Evolutionary conservation across 768 basidiomycete genomes (phyloP), one percentile per base, ranked within the genome.

Genomic region (Pluteus cervinus): DNA sequence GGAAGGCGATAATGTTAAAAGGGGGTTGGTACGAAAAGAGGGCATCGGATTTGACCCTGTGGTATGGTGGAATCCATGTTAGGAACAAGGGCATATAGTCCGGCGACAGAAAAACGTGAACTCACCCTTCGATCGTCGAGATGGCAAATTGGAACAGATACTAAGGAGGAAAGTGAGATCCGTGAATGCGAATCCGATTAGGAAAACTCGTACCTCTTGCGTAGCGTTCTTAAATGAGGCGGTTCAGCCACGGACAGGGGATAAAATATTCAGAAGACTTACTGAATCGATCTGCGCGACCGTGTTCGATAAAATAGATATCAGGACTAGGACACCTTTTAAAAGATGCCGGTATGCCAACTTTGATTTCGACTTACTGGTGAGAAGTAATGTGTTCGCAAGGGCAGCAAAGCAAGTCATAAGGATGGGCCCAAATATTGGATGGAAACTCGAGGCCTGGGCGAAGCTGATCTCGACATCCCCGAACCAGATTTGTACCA

Each of bases 1-100:
- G 40, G 55, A 90, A 81, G 2, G 91, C 92, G 14, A 86, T 61
- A 14, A 88, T 62, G 51, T 88, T 90, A 71, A 89, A 89, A 2
- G 91, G 91, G 1, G 86, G 88, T 46, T 90, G 86, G 50, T 94
- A 94, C 35, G 83, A 88, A 63, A 93, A 88, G n/a, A 94, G 65
- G 1, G 86, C 86, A 53, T 92, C 88, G 3, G 82, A 80, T 54
- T 91, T 90, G 52, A 90, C 84, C 15, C 88, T 87, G 44, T 6
- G 25, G n/a, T 26, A 15, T 14, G 15, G 30, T 25, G 2, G 23
- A 23, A 15, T 32, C 15, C 28, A 30, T 22, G n/a, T n/a, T n/a
- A 46, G 46, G 29, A 32, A 45, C 15, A 20, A 42, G 24, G 37
- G 37, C 16, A 22, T 5, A 16, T 4, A 28, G 10, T n/a, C n/a